Percentiles rank a stretch among this genome's conserved stretches.
Conservation (phyloP, 768 basidiomycete species). For the Panus rudis region DNA sequence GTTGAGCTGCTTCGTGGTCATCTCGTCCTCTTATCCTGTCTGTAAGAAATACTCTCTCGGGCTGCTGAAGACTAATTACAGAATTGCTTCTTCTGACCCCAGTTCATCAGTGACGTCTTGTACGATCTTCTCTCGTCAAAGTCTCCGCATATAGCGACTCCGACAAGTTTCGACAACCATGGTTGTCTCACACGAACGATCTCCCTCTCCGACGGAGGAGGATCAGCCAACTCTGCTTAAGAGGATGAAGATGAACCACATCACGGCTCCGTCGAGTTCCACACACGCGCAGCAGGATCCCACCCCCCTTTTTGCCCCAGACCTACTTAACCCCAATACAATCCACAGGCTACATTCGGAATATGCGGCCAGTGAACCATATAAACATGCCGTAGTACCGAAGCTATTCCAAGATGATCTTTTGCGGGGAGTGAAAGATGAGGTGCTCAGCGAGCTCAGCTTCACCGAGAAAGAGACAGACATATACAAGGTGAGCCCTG, state of each 20-base stretch:
- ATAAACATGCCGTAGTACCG: slow-evolving; percentile 76
- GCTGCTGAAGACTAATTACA: too few species aligned
- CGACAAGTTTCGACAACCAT: slow-evolving; percentile 24
- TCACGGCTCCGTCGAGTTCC: slow-evolving; percentile 12
- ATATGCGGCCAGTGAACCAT: slow-evolving; percentile 62
- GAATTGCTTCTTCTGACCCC: too few species aligned
- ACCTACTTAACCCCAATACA: slow-evolving; percentile 50
- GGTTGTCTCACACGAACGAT: slow-evolving; percentile 42
- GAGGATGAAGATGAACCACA: slow-evolving; percentile 31
- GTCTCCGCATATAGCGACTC: too few species aligned
- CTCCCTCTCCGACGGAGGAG: slow-evolving; percentile 31
- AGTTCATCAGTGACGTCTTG: too few species aligned
- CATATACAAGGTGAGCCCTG: slow-evolving; percentile 85
- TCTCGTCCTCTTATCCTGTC: too few species aligned
- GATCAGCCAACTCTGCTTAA: slow-evolving; percentile 31
- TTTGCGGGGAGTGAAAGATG: slow-evolving; percentile 74
- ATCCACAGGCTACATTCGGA: slow-evolving; percentile 46
- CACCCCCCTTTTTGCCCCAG: slow-evolving; percentile 37
- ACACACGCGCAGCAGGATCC: slow-evolving; percentile 17
- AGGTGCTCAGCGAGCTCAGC: slow-evolving; percentile 69
- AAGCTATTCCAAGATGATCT: slow-evolving; percentile 82
- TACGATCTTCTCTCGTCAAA: too few species aligned
- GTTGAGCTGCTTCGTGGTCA: too few species aligned
- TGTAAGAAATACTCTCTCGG: too few species aligned
- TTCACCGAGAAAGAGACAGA: slow-evolving; percentile 96